Evolutionary conservation across 768 basidiomycete genomes (phyloP), one percentile per base, ranked within the genome.

Genomic region (Paxillus rubicundulus): DNA sequence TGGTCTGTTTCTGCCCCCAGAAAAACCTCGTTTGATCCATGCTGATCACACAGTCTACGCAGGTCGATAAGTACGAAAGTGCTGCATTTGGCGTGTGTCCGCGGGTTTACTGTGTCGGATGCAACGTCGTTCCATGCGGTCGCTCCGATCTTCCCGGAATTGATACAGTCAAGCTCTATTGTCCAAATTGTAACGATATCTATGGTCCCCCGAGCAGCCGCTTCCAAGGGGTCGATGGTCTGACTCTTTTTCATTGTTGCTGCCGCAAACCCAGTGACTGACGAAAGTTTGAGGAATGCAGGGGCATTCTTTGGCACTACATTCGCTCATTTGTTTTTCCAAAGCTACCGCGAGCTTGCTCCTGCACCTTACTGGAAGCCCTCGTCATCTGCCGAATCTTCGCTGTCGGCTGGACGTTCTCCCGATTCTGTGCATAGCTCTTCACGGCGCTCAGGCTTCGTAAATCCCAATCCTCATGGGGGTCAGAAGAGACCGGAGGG

Each of bases 281-380:
- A 61, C 27, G 50, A 43, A 45, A 20, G 57, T 58, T 56, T 36
- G 57, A 61, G 52, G 57, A 56, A 58, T 54, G 33, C 56, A 98
- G 95, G 96, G 56, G 97, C 97, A 10, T 99, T 98, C 75, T 99
- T 99, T 74, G 97, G 97, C 18, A 98, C 96, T 0, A 98, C 96
- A n/a, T 99, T 99, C 70, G 79, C 95, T 1, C 94, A 98, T 64
- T 79, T 99, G 21, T 96, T 98, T 75, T 98, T 98, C 80, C 94
- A 98, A 67, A 94, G 90, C 56, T 98, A 96, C 74, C 89, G 91
- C 21, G 93, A 96, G 67, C 81, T 95, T n/a, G 85, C 92, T 9
- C 90, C 95, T 0, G 91, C 92, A 21, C 92, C 95, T 2, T 98
- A 93, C 74, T 94, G 84, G 82, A 90, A 88, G 58, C 79, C 84